A percentile compares a stretch with the other conserved stretches of the same genome.
phyloP scores from a whole-genome alignment of 495 filamentous ascomycete genomes.

The Xylaria palmicola region DNA sequence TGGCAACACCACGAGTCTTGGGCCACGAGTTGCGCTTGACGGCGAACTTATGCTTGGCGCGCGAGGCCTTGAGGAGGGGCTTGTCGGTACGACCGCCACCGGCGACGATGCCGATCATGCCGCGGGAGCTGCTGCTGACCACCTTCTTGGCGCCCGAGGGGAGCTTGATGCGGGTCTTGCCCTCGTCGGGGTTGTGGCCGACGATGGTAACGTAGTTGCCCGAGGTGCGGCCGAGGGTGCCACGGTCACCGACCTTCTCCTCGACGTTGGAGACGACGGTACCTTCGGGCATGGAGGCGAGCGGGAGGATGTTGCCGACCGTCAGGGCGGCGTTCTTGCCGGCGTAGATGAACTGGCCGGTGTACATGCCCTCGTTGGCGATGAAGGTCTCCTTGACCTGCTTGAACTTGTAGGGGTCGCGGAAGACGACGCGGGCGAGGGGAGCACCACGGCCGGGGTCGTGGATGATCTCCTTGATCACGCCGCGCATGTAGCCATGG shows the following conservation, averaged over 20 bases:
- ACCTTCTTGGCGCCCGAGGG: slow-evolving; percentile 99
- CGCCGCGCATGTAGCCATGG: slow-evolving; percentile 93
- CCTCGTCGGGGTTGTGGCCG: slow-evolving; percentile 97
- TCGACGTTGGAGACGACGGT: slow-evolving; percentile 98
- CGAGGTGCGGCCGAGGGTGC: slow-evolving; percentile 90
- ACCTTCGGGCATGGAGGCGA: slow-evolving; percentile 93
- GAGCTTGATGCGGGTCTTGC: slow-evolving; percentile 99
- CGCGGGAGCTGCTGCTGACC: slow-evolving; percentile 81
- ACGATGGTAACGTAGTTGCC: slow-evolving; percentile 99
- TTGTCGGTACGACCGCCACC: slow-evolving; percentile 99
- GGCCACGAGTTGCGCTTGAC: slow-evolving; percentile 99
- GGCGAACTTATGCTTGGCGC: slow-evolving; percentile 98
- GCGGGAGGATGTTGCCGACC: slow-evolving; percentile 94
- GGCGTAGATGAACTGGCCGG: slow-evolving; percentile 99
- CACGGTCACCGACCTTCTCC: slow-evolving; percentile 97
- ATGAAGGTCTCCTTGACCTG: slow-evolving; percentile 95
- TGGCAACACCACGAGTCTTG: slow-evolving; percentile 99
- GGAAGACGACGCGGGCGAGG: slow-evolving; percentile 94
- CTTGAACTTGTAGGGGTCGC: slow-evolving; percentile 88
- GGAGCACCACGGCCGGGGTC: slow-evolving; percentile 97
- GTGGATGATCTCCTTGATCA: slow-evolving; percentile 99
- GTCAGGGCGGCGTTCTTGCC: slow-evolving; percentile 96
- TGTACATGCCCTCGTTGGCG: slow-evolving; percentile 99
- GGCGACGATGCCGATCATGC: slow-evolving; percentile 99
- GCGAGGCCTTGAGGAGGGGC: slow-evolving; percentile 96